Percentiles rank a stretch among this genome's conserved stretches.
These are phyloP conservation scores for Plasmodium gallinaceum DNA, from an alignment of 169 alveolate species.

Conservation along the genomic window DNA sequence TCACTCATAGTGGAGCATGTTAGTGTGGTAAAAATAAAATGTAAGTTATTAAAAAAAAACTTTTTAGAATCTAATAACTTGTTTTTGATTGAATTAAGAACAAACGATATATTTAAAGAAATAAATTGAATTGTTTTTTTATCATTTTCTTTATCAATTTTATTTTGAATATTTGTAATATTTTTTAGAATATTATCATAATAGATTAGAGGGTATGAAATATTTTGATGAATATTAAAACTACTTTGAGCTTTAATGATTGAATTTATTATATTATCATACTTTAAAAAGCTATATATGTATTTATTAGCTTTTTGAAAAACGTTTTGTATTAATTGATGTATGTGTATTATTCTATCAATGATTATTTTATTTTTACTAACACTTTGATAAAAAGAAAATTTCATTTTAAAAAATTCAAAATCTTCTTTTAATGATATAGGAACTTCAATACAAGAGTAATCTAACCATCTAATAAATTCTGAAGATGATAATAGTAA, in stretches of 20 bases:
- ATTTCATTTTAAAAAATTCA: slow-evolving; percentile 64
- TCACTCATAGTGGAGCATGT: slow-evolving; percentile 62
- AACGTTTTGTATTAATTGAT: slow-evolving; percentile 70
- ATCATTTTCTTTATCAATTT: slow-evolving; percentile 68
- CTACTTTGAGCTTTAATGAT: slow-evolving; percentile 51
- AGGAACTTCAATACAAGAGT: slow-evolving; percentile 75
- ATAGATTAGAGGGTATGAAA: slow-evolving; percentile 52
- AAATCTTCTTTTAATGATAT: slow-evolving; percentile 62
- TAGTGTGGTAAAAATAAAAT: slow-evolving; percentile 67
- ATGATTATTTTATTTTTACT: slow-evolving; percentile 76
- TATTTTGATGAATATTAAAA: slow-evolving; percentile 61
- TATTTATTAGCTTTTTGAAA: slow-evolving; percentile 76
- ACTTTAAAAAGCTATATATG: slow-evolving; percentile 70
- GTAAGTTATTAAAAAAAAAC: slow-evolving; percentile 59
- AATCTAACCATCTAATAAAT: slow-evolving; percentile 74
- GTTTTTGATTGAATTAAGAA: slow-evolving; percentile 57
- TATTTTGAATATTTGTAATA: slow-evolving; percentile 65
- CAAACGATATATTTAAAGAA: slow-evolving; percentile 59
- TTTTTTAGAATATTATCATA: slow-evolving; percentile 63
- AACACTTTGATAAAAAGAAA: slow-evolving; percentile 74
- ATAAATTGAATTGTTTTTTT: slow-evolving; percentile 74
- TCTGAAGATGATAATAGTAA: slow-evolving; percentile 69
- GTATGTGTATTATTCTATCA: slow-evolving; percentile 74
- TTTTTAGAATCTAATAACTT: slow-evolving; percentile 59
- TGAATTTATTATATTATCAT: slow-evolving; percentile 62